Conservation (phyloP, 2,329 filamentous ascomycete genomes). For the Pochonia chlamydosporia region DNA sequence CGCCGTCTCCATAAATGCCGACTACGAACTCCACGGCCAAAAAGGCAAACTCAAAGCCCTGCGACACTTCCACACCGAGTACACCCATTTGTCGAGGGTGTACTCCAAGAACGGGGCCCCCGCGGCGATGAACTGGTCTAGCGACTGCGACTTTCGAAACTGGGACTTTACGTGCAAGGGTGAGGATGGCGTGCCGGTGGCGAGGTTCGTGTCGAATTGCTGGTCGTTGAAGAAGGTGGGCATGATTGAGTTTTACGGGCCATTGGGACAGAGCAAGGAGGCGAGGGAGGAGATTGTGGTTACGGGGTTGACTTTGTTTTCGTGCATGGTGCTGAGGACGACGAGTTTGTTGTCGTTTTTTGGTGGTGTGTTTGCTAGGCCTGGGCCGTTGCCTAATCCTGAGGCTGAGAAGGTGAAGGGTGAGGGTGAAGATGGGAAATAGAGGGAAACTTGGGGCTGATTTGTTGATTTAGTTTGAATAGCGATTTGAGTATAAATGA, state of each 20-base stretch:
- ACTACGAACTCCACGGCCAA: slow-evolving; percentile 15
- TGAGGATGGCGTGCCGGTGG: slow-evolving; percentile 14
- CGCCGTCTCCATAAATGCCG: slow-evolving; percentile 14
- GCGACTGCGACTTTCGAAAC: slow-evolving; percentile 12
- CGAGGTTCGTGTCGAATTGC: slow-evolving; percentile 13
- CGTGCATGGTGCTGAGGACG: slow-evolving; percentile 13
- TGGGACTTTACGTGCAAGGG: slow-evolving; percentile 18
- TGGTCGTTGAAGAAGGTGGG: slow-evolving; percentile 13
- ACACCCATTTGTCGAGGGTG: slow-evolving; percentile 15
- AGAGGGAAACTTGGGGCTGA: too few relatives aligned
- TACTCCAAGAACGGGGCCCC: slow-evolving; percentile 10
- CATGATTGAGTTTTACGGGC: slow-evolving; percentile 14
- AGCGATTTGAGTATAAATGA: too few relatives aligned
- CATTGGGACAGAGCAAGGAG: slow-evolving; percentile 9
- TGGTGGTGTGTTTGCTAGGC: slow-evolving; percentile 12
- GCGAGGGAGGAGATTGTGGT: slow-evolving; percentile 15
- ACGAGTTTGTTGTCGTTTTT: slow-evolving; percentile 11
- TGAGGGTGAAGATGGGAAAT: too few relatives aligned
- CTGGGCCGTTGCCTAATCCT: slow-evolving; percentile 7
- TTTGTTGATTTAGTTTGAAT: too few relatives aligned
- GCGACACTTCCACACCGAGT: slow-evolving; percentile 13
- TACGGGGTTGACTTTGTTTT: slow-evolving; percentile 13
- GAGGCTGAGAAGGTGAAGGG: not conserved
- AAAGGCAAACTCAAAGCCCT: slow-evolving; percentile 17
- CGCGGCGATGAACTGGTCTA: slow-evolving; percentile 15